These are phyloP conservation scores for Magnaporthales sp. DNA, from an alignment of 2,329 filamentous ascomycete species.

Conservation along the genomic window DNA sequence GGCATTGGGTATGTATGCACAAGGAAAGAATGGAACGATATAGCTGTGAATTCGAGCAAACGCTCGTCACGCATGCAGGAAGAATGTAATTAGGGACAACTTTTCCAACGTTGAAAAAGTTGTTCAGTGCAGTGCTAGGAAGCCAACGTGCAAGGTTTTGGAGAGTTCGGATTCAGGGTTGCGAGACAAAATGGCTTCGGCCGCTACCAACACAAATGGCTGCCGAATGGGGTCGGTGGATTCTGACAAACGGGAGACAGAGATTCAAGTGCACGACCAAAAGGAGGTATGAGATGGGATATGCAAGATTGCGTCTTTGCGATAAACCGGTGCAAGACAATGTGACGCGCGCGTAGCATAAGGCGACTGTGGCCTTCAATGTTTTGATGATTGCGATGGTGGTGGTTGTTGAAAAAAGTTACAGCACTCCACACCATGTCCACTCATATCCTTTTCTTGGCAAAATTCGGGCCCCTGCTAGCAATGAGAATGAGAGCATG, in stretches of 20 bases:
- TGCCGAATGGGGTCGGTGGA: not conserved
- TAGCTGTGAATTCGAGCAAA: not conserved
- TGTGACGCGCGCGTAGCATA: not conserved
- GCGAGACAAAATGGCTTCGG: not conserved
- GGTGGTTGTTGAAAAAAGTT: not conserved
- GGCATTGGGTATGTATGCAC: not conserved
- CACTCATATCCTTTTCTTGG: not conserved
- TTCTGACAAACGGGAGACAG: not conserved
- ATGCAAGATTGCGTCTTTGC: not conserved
- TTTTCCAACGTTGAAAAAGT: not conserved
- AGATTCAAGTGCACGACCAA: not conserved
- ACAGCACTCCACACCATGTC: not conserved
- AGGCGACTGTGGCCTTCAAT: not conserved
- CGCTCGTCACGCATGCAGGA: not conserved
- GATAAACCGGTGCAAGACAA: not conserved
- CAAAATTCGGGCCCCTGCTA: not conserved
- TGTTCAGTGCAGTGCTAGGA: not conserved
- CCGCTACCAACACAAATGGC: not conserved
- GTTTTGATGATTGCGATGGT: not conserved
- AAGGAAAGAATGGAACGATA: not conserved
- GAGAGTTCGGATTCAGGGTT: not conserved
- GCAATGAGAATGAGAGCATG: too few relatives aligned
- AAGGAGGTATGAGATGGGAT: not conserved
- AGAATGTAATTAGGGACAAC: not conserved
- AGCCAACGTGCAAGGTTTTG: not conserved